A percentile compares a stretch with the other conserved stretches of the same genome.
phyloP scores from a whole-genome alignment of 1,284 basidiomycete species.

The Boletellus dicymbophilus region DNA sequence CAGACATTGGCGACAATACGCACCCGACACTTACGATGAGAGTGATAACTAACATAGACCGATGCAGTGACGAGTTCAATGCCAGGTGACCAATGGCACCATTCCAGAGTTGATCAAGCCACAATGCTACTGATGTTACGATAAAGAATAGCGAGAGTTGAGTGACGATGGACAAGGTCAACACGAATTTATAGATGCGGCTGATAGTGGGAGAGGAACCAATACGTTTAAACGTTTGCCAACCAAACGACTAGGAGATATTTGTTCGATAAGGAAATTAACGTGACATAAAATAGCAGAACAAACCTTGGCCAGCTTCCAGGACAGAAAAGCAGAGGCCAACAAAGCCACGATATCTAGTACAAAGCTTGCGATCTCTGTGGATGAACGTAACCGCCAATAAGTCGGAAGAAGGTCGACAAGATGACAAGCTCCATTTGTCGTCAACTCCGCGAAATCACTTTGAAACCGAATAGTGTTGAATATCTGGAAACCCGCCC shows the following conservation, averaged over 20 bases:
- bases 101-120: constrained; percentile 76
- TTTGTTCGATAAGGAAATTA: too few species aligned
- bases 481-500: constrained; percentile 67
- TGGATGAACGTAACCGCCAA: constrained; percentile 55
- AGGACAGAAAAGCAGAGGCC: constrained; percentile 64
- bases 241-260: constrained; percentile 61
- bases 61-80: constrained; percentile 49
- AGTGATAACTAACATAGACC: constrained; percentile 55
- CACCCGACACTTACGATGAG: constrained; percentile 49
- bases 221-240: constrained; percentile 84
- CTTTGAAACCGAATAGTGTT: constrained; percentile 58
- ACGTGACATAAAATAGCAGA: too few species aligned
- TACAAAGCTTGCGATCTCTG: constrained; percentile 65
- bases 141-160: constrained; percentile 80
- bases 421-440: constrained; percentile 61
- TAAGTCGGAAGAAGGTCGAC: constrained; percentile 57
- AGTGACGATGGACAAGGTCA: constrained; percentile 69
- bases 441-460: constrained; percentile 57
- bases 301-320: constrained; percentile 70
- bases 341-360: constrained; percentile 64
- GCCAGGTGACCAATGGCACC: constrained; percentile 59
- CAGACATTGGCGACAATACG: constrained; percentile 4
- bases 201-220: constrained; percentile 76
- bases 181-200: constrained; percentile 70
- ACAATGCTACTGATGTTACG: constrained; percentile 64